phyloP scores from a whole-genome alignment of 768 basidiomycete genomes.

The Lactarius sanguifluus region DNA sequence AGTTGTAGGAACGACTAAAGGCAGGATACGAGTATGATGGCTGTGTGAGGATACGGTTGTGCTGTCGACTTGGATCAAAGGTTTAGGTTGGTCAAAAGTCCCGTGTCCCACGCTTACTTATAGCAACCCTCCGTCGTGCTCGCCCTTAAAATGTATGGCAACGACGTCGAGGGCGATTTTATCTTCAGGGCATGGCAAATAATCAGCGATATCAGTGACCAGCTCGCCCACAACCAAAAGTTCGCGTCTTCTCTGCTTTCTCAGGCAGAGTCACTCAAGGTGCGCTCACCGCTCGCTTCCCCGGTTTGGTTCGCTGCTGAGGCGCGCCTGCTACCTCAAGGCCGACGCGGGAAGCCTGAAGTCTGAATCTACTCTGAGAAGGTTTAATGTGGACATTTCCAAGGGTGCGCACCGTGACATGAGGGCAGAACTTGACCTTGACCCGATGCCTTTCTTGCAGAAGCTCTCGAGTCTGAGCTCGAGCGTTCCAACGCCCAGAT shows the following conservation, averaged over 20 bases:
- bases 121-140: not conserved
- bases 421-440: not conserved
- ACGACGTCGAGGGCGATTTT: conserved; percentile 26
- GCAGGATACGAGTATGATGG: conserved; percentile 6
- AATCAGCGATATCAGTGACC: conserved; percentile 40
- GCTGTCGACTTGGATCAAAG: not conserved
- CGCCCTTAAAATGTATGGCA: conserved; percentile 17
- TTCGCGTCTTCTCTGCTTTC: conserved; percentile 43
- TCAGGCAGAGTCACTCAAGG: conserved; percentile 47
- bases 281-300: conserved; percentile 25
- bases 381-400: conserved; percentile 50
- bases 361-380: conserved; percentile 41
- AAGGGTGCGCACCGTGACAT: conserved; percentile 34
- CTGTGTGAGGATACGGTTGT: conserved; percentile 25
- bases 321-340: conserved; percentile 14
- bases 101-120: conserved; percentile 15
- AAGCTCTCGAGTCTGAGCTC: conserved; percentile 88
- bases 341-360: conserved; percentile 33
- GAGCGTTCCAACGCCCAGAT: conserved; percentile 88
- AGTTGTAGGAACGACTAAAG: conserved; percentile 17
- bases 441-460: conserved; percentile 44
- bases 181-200: conserved; percentile 30
- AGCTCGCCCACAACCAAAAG: conserved; percentile 46
- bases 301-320: not conserved
- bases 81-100: not conserved